These are phyloP conservation scores for Ophiostoma quercus DNA, from an alignment of 2,329 filamentous ascomycete species.

Conservation along the genomic window DNA sequence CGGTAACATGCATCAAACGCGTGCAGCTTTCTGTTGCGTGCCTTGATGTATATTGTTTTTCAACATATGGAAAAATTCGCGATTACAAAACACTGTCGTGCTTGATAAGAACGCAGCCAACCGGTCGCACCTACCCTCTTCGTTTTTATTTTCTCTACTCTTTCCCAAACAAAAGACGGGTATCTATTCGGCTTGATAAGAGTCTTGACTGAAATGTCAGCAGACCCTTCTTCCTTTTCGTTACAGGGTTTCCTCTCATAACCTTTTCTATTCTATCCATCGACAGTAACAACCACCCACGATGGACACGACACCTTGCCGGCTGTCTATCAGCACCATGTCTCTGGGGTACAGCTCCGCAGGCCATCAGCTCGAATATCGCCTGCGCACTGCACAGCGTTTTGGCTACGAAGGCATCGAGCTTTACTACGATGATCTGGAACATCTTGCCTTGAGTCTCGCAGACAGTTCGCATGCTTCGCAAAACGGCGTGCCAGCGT, in stretches of 20 bases:
- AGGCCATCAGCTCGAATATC: slow-evolving; percentile 24
- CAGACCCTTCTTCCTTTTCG: neutral
- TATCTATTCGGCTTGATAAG: neutral
- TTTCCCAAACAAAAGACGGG: neutral
- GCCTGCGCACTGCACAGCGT: slow-evolving; percentile 22
- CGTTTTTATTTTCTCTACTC: neutral
- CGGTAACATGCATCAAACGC: neutral
- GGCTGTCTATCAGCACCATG: slow-evolving; percentile 26
- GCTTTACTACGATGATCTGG: slow-evolving; percentile 59
- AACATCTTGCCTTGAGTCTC: slow-evolving; percentile 40
- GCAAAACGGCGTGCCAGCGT: neutral
- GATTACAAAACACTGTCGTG: neutral
- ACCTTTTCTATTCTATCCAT: neutral
- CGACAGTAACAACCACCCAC: neutral
- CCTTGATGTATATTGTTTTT: neutral
- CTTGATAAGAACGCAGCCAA: neutral
- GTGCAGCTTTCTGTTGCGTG: neutral
- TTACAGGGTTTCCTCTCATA: neutral
- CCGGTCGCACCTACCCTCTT: neutral
- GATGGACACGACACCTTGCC: slow-evolving; percentile 11
- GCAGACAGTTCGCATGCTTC: neutral
- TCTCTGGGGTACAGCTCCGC: slow-evolving; percentile 26
- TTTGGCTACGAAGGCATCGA: slow-evolving; percentile 52
- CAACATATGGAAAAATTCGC: neutral
- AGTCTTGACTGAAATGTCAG: neutral